These are phyloP conservation scores for Lasiodiplodia sp. DNA, from an alignment of 2,329 filamentous ascomycete species.

Conservation along the genomic window DNA sequence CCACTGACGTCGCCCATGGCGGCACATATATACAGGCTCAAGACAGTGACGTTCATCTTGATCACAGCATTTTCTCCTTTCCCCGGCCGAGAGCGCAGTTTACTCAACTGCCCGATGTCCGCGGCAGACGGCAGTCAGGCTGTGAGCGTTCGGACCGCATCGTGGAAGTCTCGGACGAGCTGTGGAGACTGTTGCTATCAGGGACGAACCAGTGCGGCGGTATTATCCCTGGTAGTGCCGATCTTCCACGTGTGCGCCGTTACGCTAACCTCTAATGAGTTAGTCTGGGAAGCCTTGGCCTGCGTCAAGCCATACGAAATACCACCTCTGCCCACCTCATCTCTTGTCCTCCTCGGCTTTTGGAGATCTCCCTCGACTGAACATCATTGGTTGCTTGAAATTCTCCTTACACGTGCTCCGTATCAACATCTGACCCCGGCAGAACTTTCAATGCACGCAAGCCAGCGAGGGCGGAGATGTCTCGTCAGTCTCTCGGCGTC, in stretches of 20 bases:
- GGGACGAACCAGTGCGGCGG: neutral
- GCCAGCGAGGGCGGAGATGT: neutral
- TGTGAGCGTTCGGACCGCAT: neutral
- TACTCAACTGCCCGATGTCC: neutral
- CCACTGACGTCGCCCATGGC: neutral
- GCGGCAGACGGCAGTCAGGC: neutral
- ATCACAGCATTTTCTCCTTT: neutral
- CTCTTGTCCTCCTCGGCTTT: neutral
- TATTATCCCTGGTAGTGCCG: neutral
- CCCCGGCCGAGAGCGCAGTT: neutral
- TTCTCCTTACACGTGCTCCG: neutral
- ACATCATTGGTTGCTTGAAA: neutral
- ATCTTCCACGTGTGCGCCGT: neutral
- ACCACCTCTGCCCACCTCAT: neutral
- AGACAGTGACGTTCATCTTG: neutral
- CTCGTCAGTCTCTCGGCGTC: neutral
- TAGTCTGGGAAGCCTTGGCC: neutral
- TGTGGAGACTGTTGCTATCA: neutral
- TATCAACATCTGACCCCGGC: accelerated
- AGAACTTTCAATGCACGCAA: neutral
- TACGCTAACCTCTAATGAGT: neutral
- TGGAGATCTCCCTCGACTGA: neutral
- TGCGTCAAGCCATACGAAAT: neutral
- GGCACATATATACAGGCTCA: neutral
- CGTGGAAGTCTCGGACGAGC: neutral